Base-by-base conservation (phyloP, 164 flowering plant species). In the Liquidambar formosana region DNA sequence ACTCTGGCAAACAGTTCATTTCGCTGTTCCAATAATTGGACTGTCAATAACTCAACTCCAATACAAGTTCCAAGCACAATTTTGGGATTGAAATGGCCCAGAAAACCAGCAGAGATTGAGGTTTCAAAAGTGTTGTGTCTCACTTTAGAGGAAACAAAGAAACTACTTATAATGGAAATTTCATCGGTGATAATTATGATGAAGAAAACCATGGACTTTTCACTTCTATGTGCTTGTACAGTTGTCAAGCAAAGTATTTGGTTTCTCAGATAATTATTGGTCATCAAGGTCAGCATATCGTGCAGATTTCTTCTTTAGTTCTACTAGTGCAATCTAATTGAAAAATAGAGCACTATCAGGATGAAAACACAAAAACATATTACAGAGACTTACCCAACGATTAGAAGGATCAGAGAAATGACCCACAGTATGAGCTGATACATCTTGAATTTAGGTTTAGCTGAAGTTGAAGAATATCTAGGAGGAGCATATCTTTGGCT, bases 401-500 rank as follows among this genome's bases (percentile, higher is more conserved):
- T 79, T 47, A 93, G 44, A 71, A 92, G 81, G 63, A 90, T 65
- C n/a, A 90, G 70, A 53, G 99, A 85, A 53, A 81, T 8, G 53
- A 86, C 53, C 93, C 88, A 90, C 66, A 93, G 65, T n/a, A 90
- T 28, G 63, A 85, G 78, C 79, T 93, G 99, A 76, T 93, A 95
- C 11, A 38, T 75, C 86, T 88, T 93, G 84, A 79, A 86, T 64
- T 85, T 90, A 22, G 90, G 65, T 73, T 67, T 89, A 11, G 61
- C 56, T 10, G 80, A 65, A 22, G 76, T 5, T 5, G 79, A 11
- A 51, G 74, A 16, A 73, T 79, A 27, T 70, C 76, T 84, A 21
- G 71, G 71, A 70, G 81, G 76, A 63, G 76, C 63, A 70, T 79
- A 77, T 80, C 80, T 84, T 76, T 81, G 91, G 77, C 74, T 85